Base-by-base conservation (phyloP, 164 flowering plant species). In the Echeveria elegans region DNA sequence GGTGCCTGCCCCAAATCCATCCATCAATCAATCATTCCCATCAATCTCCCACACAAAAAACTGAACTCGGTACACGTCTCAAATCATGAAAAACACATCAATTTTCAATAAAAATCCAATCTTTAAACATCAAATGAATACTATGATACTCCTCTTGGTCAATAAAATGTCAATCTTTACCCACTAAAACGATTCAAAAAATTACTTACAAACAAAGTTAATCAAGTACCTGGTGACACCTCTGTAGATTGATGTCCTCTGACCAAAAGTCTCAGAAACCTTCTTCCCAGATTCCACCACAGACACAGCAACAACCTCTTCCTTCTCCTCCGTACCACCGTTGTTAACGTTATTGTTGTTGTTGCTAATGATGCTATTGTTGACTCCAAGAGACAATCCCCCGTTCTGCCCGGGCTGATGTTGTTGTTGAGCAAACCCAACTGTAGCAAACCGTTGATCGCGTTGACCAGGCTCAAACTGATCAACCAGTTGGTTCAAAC, bases 201-300 rank as follows among this genome's bases (percentile, higher is more conserved):
- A n/a, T n/a, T n/a, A n/a, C n/a, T n/a, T n/a, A n/a, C n/a, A n/a
- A n/a, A n/a, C n/a, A n/a, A n/a, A n/a, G n/a, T n/a, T n/a, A n/a
- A n/a, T n/a, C n/a, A n/a, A 11, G 64, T 66, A 92, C 98, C 95
- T 85, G 0, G 98, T 92, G n/a, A 92, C 98, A 2, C 97, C 97
- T 75, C 97, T 75, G 83, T 89, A 92, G 69, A 89, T 82, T 1
- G 97, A 92, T 30, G 97, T 92, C 70, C 97, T 80, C 73, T 89
- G 97, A n/a, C 96, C 96, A 71, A 89, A 89, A 21, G 90, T 83
- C 63, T 92, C 96, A 52, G 80, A 65, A 0, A 77, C 43, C 77
- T 84, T 89, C 84, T 84, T 92, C 6, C 75, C 29, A 53, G 70
- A 28, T 52, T 81, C 82, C 41, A 77, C 85, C 41, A 82, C 71